A percentile compares a stretch with the other conserved stretches of the same genome.
phyloP scores from a whole-genome alignment of 345 rosid genomes.

The Mangifera indica region DNA sequence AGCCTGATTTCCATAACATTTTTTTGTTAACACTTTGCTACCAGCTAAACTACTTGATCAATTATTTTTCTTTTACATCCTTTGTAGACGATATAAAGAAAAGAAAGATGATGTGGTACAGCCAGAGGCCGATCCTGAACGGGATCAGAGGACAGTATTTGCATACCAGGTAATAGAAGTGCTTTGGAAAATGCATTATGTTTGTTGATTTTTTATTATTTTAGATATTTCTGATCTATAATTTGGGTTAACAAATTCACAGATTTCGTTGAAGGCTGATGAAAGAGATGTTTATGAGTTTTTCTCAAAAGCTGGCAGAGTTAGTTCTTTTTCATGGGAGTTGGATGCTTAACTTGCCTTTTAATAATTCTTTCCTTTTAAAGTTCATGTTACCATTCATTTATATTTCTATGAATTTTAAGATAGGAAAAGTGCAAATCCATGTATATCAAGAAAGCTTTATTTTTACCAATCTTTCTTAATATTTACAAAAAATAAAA shows the following conservation, averaged over 20 bases:
- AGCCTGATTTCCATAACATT: constrained; percentile 8
- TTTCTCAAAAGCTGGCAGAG: constrained; percentile 98
- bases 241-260: constrained; percentile 21
- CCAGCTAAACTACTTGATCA: constrained; percentile 5
- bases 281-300: constrained; percentile 94
- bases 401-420: not conserved
- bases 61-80: constrained; percentile 22
- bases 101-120: constrained; percentile 75
- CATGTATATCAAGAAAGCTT: not conserved
- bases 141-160: constrained; percentile 98
- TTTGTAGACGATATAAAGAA: constrained; percentile 71
- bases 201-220: not conserved
- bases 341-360: constrained; percentile 4
- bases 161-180: constrained; percentile 76
- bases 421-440: not conserved
- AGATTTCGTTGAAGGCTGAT: constrained; percentile 90
- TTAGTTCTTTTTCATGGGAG: constrained; percentile 29
- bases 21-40: not conserved
- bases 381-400: not conserved
- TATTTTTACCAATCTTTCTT: too few species aligned
- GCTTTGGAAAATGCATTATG: not conserved
- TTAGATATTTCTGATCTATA: constrained; percentile 3
- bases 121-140: constrained; percentile 96
- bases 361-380: not conserved
- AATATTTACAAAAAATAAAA: not conserved